Conservation (phyloP, 441 rosid species). For the Syzygium malaccense region DNA sequence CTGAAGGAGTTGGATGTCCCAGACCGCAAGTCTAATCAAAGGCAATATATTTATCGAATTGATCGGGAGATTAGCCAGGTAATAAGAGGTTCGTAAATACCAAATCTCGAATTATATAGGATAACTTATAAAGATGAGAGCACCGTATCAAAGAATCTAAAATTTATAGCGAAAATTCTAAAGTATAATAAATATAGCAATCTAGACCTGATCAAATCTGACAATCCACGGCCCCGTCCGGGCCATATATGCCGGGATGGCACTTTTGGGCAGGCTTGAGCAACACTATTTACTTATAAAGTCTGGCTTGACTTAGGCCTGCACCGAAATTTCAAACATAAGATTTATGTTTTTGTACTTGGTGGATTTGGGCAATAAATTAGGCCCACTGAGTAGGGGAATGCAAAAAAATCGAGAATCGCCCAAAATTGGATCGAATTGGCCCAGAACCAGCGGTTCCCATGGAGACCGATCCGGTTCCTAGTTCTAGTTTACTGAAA, state of each 20-base stretch:
- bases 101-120: neutral
- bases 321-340: neutral
- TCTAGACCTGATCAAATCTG: neutral
- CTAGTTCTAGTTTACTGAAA: no score
- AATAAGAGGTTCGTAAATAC: neutral
- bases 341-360: neutral
- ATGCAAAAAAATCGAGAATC: no score
- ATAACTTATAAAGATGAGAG: neutral
- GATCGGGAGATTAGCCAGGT: neutral
- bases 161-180: neutral
- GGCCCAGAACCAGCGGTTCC: no score
- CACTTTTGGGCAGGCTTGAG: neutral
- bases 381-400: neutral
- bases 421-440: no score
- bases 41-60: neutral
- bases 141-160: neutral
- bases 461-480: no score
- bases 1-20: neutral
- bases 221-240: neutral
- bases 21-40: neutral
- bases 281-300: neutral
- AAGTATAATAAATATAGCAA: neutral
- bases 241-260: neutral
- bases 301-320: neutral
- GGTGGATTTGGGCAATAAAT: neutral